phyloP scores from a whole-genome alignment of 2,329 filamentous ascomycete genomes.

The Chalaropsis ovoidea region DNA sequence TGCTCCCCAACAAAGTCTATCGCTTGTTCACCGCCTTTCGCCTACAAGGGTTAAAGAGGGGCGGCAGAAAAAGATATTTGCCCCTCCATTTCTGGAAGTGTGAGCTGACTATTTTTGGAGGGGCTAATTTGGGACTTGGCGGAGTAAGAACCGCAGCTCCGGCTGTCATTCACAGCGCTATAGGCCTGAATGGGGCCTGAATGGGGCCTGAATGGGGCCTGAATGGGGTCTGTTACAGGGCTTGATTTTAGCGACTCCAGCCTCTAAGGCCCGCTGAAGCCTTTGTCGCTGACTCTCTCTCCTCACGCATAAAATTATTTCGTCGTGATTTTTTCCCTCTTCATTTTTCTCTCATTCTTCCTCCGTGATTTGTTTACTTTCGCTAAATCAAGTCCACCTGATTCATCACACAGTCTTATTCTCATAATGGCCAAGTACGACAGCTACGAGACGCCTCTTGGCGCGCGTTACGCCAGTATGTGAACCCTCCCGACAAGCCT shows the following conservation, averaged over 20 bases:
- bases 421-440: conserved; percentile 29
- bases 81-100: conserved; percentile 4
- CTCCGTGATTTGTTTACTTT: background rate
- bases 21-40: background rate
- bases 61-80: conserved; percentile 3
- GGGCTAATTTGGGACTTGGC: too few relatives aligned
- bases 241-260: background rate
- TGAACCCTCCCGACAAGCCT: background rate
- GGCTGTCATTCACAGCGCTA: too few relatives aligned
- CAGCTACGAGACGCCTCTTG: conserved; percentile 55
- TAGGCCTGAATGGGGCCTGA: background rate
- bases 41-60: background rate
- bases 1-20: too few relatives aligned
- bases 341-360: conserved; percentile 2
- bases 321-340: conserved; percentile 12
- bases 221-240: background rate
- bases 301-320: conserved; percentile 1
- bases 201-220: too few relatives aligned
- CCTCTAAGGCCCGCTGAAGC: background rate
- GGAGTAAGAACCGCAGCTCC: too few relatives aligned
- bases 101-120: too few relatives aligned
- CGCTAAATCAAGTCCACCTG: conserved; percentile 4
- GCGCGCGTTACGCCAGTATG: conserved; percentile 58
- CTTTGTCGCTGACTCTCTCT: background rate
- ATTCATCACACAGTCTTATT: background rate